phyloP scores from a whole-genome alignment of 2,329 filamentous ascomycete species.

The Calonectria naviculata region DNA sequence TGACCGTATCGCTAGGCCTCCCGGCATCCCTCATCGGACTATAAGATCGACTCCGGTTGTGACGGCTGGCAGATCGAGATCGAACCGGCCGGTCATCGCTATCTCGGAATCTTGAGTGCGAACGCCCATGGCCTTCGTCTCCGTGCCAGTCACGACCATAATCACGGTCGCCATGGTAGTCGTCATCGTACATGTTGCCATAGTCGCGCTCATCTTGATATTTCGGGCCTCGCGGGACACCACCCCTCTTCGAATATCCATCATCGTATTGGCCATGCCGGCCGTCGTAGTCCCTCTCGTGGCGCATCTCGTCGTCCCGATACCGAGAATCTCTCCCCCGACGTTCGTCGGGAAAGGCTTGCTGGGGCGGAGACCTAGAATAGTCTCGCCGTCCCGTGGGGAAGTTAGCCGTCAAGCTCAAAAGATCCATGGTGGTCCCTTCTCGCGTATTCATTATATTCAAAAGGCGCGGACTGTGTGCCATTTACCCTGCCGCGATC shows the following conservation, averaged over 20 bases:
- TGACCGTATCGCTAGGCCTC: conserved; percentile 61
- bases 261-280: conserved; percentile 43
- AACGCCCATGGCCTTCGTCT: conserved; percentile 30
- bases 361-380: conserved; percentile 56
- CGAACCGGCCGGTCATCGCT: conserved; percentile 35
- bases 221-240: conserved; percentile 38
- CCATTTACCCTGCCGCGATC: conserved; percentile 63
- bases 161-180: conserved; percentile 42
- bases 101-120: conserved; percentile 31
- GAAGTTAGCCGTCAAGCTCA: conserved; percentile 58
- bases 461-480: conserved; percentile 47
- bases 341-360: conserved; percentile 49
- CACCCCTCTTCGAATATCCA: conserved; percentile 36
- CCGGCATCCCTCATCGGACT: conserved; percentile 52
- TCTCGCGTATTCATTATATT: conserved; percentile 38
- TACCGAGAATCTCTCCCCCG: conserved; percentile 42
- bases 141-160: conserved; percentile 36
- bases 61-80: conserved; percentile 40
- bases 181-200: conserved; percentile 53
- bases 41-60: conserved; percentile 46
- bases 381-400: conserved; percentile 55
- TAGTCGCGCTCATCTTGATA: conserved; percentile 47
- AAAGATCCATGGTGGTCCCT: conserved; percentile 40
- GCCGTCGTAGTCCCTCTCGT: conserved; percentile 35
- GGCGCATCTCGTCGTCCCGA: conserved; percentile 38